phyloP scores from a whole-genome alignment of 345 rosid genomes.

The Lumnitzera littorea region DNA sequence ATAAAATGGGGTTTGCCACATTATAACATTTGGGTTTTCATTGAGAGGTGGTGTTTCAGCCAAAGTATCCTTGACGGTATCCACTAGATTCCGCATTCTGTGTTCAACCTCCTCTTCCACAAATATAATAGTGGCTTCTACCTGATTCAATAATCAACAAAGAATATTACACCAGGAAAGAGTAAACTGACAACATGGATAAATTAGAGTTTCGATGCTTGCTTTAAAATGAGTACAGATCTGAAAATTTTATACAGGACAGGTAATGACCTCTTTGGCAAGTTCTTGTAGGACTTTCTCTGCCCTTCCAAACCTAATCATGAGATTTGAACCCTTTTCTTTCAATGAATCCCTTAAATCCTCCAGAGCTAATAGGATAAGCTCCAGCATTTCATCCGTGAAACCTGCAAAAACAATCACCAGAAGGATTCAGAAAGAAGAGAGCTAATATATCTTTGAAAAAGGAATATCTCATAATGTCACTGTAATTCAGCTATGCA shows the following conservation, averaged over 20 bases:
- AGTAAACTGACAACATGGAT: neutral
- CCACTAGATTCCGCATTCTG: constrained; percentile 31
- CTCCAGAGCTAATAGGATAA: constrained; percentile 54
- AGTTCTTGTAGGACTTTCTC: constrained; percentile 55
- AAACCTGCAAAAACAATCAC: constrained; percentile 38
- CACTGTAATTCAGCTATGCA: neutral
- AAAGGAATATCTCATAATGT: neutral
- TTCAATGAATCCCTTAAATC: constrained; percentile 53
- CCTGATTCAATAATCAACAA: constrained; percentile 36
- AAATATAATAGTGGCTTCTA: constrained; percentile 46
- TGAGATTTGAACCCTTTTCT: constrained; percentile 62
- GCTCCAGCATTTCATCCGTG: constrained; percentile 62
- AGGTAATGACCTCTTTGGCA: constrained; percentile 45
- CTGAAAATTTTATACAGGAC: constrained; percentile 2
- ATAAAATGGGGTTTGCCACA: constrained; percentile 73
- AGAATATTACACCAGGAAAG: constrained; percentile 3
- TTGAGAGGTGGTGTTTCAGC: constrained; percentile 16
- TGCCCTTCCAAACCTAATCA: constrained; percentile 66
- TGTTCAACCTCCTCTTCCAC: constrained; percentile 79
- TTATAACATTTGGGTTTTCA: constrained; percentile 20
- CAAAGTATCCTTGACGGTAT: constrained; percentile 32
- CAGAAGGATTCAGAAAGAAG: neutral
- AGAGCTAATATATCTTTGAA: neutral
- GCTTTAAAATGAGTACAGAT: constrained; percentile 8
- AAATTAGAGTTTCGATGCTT: constrained; percentile 2